phyloP scores from a whole-genome alignment of 805 yeast species.

The Candida orba region DNA sequence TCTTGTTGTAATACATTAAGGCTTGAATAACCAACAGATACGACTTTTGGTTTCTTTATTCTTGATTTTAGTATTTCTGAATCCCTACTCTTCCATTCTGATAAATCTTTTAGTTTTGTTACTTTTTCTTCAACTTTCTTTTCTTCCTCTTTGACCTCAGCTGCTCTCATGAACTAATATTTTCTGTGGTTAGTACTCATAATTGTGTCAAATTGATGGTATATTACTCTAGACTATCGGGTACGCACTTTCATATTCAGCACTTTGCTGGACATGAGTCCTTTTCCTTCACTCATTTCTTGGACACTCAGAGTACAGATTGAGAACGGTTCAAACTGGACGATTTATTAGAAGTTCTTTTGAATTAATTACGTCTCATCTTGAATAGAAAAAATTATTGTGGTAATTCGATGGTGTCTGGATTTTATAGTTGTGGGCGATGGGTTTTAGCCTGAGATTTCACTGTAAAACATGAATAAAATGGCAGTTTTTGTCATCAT shows the following conservation, averaged over 20 bases:
- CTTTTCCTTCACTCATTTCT: slow-evolving; percentile 9
- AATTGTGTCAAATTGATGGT: neutral
- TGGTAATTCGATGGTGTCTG: neutral
- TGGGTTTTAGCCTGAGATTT: too few relatives aligned
- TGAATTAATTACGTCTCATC: too few relatives aligned
- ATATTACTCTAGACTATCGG: neutral
- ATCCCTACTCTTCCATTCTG: slow-evolving; percentile 25
- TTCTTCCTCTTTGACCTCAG: slow-evolving; percentile 29
- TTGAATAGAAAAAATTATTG: neutral
- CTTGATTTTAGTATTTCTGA: slow-evolving; percentile 23
- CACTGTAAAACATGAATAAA: too few relatives aligned
- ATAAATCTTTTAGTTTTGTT: slow-evolving; percentile 36
- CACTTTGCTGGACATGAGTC: slow-evolving; percentile 55
- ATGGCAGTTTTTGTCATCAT: too few relatives aligned
- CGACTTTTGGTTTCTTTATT: slow-evolving; percentile 27
- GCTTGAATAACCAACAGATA: slow-evolving; percentile 35
- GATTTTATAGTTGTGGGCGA: neutral
- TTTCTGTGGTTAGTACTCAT: neutral
- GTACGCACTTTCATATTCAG: slow-evolving; percentile 57
- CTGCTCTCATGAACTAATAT: slow-evolving; percentile 46
- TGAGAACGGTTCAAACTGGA: too few relatives aligned
- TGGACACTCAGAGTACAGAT: neutral
- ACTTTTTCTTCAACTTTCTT: slow-evolving; percentile 28
- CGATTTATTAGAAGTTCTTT: too few relatives aligned
- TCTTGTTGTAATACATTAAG: slow-evolving; percentile 24